phyloP scores from a whole-genome alignment of 2,329 filamentous ascomycete species.

The Rutstroemia sydowiana region DNA sequence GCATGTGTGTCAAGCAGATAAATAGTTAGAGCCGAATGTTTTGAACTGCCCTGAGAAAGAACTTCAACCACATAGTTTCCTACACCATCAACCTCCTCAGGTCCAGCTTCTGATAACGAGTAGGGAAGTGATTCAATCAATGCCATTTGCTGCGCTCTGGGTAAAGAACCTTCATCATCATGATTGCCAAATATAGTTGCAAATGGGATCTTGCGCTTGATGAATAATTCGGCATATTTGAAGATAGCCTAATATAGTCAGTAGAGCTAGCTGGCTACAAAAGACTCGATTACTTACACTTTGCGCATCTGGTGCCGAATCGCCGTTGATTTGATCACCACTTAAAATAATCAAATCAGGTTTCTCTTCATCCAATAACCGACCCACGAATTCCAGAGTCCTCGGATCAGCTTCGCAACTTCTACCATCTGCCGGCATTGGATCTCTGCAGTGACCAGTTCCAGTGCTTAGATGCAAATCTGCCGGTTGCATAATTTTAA shows the following conservation, averaged over 20 bases:
- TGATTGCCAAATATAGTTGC: conserved; percentile 96
- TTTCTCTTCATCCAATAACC: conserved; percentile 82
- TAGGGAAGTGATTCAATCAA: conserved; percentile 82
- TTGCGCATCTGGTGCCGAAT: conserved; percentile 83
- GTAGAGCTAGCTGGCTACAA: background rate
- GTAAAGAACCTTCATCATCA: conserved; percentile 76
- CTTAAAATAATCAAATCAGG: conserved; percentile 87
- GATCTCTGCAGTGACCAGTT: conserved; percentile 75
- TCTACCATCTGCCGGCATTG: conserved; percentile 69
- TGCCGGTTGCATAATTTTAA: conserved; percentile 96
- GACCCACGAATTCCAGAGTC: conserved; percentile 81
- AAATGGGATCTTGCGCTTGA: conserved; percentile 83
- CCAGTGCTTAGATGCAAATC: conserved; percentile 92
- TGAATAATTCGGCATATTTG: conserved; percentile 81
- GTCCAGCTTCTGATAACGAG: conserved; percentile 78
- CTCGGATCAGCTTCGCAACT: conserved; percentile 86
- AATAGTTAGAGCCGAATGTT: conserved; percentile 87
- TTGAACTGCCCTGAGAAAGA: conserved; percentile 67
- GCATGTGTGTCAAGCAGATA: conserved; percentile 91
- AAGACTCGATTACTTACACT: conserved; percentile 47
- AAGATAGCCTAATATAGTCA: conserved; percentile 63
- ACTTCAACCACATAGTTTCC: conserved; percentile 95
- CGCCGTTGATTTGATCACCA: conserved; percentile 93
- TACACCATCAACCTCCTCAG: conserved; percentile 76
- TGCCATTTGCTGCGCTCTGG: conserved; percentile 72